phyloP scores from a whole-genome alignment of 208 protist genomes.

The Acanthamoeba healyi region DNA sequence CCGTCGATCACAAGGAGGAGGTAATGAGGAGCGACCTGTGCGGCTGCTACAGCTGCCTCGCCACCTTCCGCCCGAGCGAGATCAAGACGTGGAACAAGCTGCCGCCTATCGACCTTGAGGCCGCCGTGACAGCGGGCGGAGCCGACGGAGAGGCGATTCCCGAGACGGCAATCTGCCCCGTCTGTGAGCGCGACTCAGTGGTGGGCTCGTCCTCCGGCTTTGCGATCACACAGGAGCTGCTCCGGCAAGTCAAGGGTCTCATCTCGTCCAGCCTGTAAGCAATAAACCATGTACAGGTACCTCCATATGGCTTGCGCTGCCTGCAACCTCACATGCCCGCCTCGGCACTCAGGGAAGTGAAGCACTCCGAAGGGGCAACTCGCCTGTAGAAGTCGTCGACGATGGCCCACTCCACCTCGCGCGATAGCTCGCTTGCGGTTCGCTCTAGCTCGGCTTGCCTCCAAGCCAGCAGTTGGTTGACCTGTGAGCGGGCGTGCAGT shows the following conservation, averaged over 20 bases:
- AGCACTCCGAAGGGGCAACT: no score
- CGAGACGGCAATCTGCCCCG: background rate
- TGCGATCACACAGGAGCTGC: background rate
- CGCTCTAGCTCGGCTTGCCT: no score
- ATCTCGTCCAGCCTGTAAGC: background rate
- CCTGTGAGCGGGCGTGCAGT: no score
- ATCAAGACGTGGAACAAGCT: background rate
- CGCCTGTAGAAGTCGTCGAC: no score
- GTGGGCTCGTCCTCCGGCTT: background rate
- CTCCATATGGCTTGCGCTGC: no score
- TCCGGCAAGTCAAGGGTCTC: background rate
- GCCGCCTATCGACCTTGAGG: background rate
- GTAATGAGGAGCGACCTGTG: background rate
- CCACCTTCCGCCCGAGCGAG: background rate
- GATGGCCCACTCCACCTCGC: no score
- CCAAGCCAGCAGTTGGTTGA: no score
- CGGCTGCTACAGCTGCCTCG: background rate
- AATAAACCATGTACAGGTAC: no score
- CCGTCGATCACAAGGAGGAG: background rate
- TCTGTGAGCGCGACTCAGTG: background rate
- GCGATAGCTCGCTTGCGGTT: no score
- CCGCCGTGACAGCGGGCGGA: background rate
- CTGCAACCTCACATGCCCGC: no score
- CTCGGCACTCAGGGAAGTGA: no score
- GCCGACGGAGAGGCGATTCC: background rate